phyloP scores from a whole-genome alignment of 1,139 yeast genomes.

The Sugiyamaella sp. region DNA sequence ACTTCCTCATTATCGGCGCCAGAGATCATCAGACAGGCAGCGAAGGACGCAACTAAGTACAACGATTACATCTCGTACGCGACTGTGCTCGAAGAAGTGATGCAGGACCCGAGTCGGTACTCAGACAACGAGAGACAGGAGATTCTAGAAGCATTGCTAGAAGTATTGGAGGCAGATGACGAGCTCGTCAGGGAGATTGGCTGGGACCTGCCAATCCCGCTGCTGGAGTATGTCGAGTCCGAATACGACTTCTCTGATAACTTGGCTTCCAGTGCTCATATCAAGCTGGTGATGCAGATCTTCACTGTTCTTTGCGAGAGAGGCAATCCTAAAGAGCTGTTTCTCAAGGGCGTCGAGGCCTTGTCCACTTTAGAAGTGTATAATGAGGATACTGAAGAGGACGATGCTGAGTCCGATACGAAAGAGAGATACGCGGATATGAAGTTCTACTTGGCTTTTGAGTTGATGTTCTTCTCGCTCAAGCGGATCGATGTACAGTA shows the following conservation, averaged over 20 bases:
- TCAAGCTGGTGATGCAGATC: conserved; percentile 44
- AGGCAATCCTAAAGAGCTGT: conserved; percentile 82
- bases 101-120: conserved; percentile 54
- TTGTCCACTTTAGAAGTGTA: conserved; percentile 42
- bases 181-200: conserved; percentile 70
- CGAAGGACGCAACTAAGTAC: conserved; percentile 30
- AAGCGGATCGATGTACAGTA: conserved; percentile 61
- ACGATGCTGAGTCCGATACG: conserved; percentile 16
- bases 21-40: conserved; percentile 33
- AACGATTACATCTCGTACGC: conserved; percentile 72
- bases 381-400: conserved; percentile 25
- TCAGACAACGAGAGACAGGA: conserved; percentile 52
- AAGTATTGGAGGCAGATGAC: conserved; percentile 43
- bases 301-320: conserved; percentile 60
- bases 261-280: conserved; percentile 25
- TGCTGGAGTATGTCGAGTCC: conserved; percentile 47
- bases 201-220: conserved; percentile 80
- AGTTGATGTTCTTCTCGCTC: conserved; percentile 58
- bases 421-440: conserved; percentile 52
- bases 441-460: conserved; percentile 64
- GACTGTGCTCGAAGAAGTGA: conserved; percentile 66
- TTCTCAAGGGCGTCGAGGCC: conserved; percentile 68
- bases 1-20: conserved; percentile 20
- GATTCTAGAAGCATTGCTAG: conserved; percentile 49
- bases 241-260: conserved; percentile 35